These are phyloP conservation scores for Chlamydomonas reinhardtii DNA, from an alignment of 163 green algal species.

Conservation along the genomic window DNA sequence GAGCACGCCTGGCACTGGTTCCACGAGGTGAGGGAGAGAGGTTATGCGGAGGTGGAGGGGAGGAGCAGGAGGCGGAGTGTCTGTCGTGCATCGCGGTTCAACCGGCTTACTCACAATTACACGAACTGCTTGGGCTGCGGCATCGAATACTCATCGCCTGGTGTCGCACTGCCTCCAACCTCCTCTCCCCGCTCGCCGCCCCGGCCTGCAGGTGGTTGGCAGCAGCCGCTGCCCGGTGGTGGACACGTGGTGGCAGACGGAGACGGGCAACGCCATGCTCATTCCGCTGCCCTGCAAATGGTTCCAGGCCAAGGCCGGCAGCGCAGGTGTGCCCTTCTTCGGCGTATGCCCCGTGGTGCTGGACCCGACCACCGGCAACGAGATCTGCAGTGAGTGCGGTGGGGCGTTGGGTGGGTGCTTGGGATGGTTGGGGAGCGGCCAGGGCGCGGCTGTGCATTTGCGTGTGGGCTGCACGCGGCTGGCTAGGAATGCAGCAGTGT, in stretches of 20 bases:
- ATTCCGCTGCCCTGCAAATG: slow-evolving; percentile 71
- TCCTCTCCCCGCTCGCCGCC: too few species aligned
- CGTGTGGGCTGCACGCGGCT: too few species aligned
- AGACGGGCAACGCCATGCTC: slow-evolving; percentile 86
- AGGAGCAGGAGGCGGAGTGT: too few species aligned
- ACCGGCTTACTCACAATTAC: too few species aligned
- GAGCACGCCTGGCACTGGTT: slow-evolving; percentile 85
- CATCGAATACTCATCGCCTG: too few species aligned
- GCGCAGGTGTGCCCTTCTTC: slow-evolving; percentile 84
- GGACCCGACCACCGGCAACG: slow-evolving; percentile 75
- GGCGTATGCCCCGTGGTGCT: slow-evolving; percentile 80
- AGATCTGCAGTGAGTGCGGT: slow-evolving; percentile 70
- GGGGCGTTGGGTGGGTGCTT: too few species aligned
- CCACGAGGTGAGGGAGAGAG: slow-evolving; percentile 57
- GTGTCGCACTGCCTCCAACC: neutral
- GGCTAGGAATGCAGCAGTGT: too few species aligned
- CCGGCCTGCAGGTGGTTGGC: slow-evolving; percentile 69
- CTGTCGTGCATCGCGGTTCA: too few species aligned
- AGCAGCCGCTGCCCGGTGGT: slow-evolving; percentile 81
- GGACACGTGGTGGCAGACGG: slow-evolving; percentile 92
- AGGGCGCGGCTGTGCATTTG: too few species aligned
- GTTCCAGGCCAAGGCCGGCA: slow-evolving; percentile 72
- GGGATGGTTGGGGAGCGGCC: too few species aligned
- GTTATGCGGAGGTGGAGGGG: too few species aligned
- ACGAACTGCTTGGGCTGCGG: too few species aligned